Evolutionary conservation across 192 early-diverging fungal species (phyloP).

Genomic region (Backusella westeae): DNA sequence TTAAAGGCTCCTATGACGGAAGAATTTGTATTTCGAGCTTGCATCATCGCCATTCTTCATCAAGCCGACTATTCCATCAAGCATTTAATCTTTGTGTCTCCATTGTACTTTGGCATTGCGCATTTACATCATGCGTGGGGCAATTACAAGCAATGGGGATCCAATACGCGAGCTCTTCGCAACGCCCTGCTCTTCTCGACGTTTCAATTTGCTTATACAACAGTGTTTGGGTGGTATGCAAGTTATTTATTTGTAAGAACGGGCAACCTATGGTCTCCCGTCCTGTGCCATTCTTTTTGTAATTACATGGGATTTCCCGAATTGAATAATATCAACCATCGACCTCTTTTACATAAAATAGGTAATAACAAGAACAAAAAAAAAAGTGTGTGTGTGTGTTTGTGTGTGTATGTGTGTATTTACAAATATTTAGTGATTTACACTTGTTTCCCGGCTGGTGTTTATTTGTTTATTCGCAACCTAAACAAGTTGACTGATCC

Average conservation of each 20-base stretch:
- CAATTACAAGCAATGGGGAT: conserved; percentile 40
- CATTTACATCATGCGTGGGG: conserved; percentile 73
- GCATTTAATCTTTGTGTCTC: conserved; percentile 52
- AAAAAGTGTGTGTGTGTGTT: neutral
- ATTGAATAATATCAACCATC: conserved; percentile 21
- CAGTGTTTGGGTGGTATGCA: conserved; percentile 79
- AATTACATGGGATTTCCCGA: conserved; percentile 80
- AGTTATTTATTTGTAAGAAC: conserved; percentile 64
- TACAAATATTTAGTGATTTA: neutral
- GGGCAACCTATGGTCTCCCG: conserved; percentile 46
- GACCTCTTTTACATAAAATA: neutral
- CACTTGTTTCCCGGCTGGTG: neutral
- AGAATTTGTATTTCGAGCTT: conserved; percentile 73
- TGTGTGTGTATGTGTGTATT: neutral
- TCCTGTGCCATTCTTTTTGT: conserved; percentile 68
- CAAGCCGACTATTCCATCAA: conserved; percentile 35
- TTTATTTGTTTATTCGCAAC: conserved; percentile 2
- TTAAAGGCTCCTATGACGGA: conserved; percentile 68
- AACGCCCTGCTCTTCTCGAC: conserved; percentile 30
- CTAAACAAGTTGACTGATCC: neutral
- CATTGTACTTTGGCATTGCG: conserved; percentile 75
- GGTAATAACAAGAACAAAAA: neutral
- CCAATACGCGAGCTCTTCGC: conserved; percentile 36
- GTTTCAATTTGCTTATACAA: conserved; percentile 74
- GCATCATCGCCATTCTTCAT: conserved; percentile 56